phyloP scores from a whole-genome alignment of 2,329 filamentous ascomycete genomes.

The Iodosphaeria phyllophila region DNA sequence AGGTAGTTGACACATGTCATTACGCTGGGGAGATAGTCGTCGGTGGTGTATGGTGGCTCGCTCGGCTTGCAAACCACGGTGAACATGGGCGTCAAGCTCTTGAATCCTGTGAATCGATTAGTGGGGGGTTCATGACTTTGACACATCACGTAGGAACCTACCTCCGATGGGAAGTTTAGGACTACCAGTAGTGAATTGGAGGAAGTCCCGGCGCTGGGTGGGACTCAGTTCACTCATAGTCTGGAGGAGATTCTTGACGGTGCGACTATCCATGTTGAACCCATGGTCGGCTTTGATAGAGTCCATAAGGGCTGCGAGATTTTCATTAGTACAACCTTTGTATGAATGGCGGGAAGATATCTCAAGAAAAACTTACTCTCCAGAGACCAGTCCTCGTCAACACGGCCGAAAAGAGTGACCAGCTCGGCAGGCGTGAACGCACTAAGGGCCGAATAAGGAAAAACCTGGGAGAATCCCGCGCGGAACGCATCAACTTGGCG shows the following conservation, averaged over 20 bases:
- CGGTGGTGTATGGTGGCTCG: conserved; percentile 78
- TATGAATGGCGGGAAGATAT: background rate
- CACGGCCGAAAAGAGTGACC: conserved; percentile 80
- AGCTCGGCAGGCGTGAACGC: conserved; percentile 92
- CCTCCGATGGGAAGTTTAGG: conserved; percentile 96
- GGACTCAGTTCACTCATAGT: conserved; percentile 75
- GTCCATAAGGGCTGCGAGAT: conserved; percentile 62
- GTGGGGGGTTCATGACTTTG: conserved; percentile 1
- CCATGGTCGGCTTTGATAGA: conserved; percentile 98
- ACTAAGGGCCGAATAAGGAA: conserved; percentile 79
- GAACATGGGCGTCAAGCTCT: conserved; percentile 92
- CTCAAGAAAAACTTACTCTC: conserved; percentile 51
- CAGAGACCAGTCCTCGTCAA: conserved; percentile 92
- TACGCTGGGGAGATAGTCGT: conserved; percentile 97
- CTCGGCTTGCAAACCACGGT: conserved; percentile 98
- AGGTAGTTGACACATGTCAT: conserved; percentile 99
- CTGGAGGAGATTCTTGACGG: conserved; percentile 80
- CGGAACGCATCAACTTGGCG: conserved; percentile 84
- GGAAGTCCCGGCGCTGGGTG: conserved; percentile 69
- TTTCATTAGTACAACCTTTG: background rate
- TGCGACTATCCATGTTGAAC: conserved; percentile 96
- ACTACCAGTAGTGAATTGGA: conserved; percentile 95
- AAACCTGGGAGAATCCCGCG: conserved; percentile 82
- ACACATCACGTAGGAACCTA: conserved; percentile 24
- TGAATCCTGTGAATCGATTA: conserved; percentile 51